A percentile compares a stretch with the other conserved stretches of the same genome.
Conservation (phyloP, 2,329 filamentous ascomycete genomes). For the Spiromastix sp. region DNA sequence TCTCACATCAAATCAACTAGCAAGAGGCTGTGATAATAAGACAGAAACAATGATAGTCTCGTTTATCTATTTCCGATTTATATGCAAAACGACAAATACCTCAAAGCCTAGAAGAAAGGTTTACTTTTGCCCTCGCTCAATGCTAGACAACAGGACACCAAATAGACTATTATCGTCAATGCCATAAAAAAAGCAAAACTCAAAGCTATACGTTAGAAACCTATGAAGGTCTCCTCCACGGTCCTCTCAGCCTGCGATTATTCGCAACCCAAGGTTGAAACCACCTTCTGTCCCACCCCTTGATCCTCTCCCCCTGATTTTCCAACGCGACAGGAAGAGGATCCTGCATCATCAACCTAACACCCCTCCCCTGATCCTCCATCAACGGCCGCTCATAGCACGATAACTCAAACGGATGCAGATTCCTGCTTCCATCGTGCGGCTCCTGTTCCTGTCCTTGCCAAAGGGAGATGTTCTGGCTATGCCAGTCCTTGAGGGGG, state of each 20-base stretch:
- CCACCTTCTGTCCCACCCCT: constrained; percentile 32
- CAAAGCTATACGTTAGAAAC: too few relatives aligned
- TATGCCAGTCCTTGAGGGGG: constrained; percentile 22
- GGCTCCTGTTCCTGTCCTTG: constrained; percentile 15
- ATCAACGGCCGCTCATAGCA: constrained; percentile 34
- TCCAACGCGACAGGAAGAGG: constrained; percentile 16
- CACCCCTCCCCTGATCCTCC: constrained; percentile 20
- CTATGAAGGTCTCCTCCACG: constrained; percentile 19
- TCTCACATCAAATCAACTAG: too few relatives aligned
- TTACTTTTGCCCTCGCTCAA: too few relatives aligned
- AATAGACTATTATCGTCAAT: too few relatives aligned
- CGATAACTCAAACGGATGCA: constrained; percentile 26
- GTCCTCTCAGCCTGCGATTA: constrained; percentile 17
- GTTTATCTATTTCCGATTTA: too few relatives aligned
- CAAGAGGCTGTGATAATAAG: too few relatives aligned
- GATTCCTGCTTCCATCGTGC: constrained; percentile 7
- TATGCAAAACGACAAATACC: too few relatives aligned
- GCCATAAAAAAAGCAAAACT: too few relatives aligned
- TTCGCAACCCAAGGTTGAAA: constrained; percentile 11
- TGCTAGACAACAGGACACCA: too few relatives aligned
- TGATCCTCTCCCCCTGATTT: constrained; percentile 13
- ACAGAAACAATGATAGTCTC: too few relatives aligned
- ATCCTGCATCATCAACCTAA: constrained; percentile 26
- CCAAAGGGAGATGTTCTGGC: constrained; percentile 19
- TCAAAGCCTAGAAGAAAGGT: too few relatives aligned